Evolutionary conservation across 805 yeast genomes (phyloP), one percentile per base, ranked within the genome.

Genomic region (Saturnispora sekii): DNA sequence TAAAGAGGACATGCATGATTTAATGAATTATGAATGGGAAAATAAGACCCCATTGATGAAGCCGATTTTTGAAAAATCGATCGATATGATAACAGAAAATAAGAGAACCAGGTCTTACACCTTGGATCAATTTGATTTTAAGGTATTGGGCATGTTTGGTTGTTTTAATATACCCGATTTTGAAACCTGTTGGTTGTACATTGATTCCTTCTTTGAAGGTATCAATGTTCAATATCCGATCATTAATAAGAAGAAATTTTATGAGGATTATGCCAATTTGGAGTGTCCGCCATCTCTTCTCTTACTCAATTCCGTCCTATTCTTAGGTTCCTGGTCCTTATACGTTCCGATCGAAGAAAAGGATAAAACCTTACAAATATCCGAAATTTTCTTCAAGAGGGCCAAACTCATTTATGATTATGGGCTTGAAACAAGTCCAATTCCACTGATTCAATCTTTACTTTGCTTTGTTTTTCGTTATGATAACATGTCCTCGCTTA

Each of bases 81-180:
- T 52, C 8, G 32, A 40, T 30, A 55, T 53, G 41, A 49, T 48
- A n/a, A 49, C 51, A 29, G 43, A 41, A 18, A 32, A 40, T 31
- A 44, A 48, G 29, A 51, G 50, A 32, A 49, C 47, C 7, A 46
- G 59, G 37, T 41, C 55, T 3, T 54, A 64, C 47, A 38, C 45
- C 31, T 41, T 59, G 48, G 49, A 60, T 31, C 61, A 61, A 37
- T 34, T 74, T 21, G 89, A 84, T 51, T 66, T 81, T 54, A 81
- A 79, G 55, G 72, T 80, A 36, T 65, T 84, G 49, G 72, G 77
- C 52, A 54, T 77, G 46, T 66, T 79, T 46, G 90, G 90, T 10
- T 86, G 89, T 4, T 84, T 84, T 55, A 62, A 73, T 39, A 60
- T 84, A 18, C 94, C 95, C 0, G 73, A 77, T n/a, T 66, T 71